Evolutionary conservation across 2,329 filamentous ascomycete genomes (phyloP), one percentile per base, ranked within the genome.

Genomic region (Dactylella cylindrospora): DNA sequence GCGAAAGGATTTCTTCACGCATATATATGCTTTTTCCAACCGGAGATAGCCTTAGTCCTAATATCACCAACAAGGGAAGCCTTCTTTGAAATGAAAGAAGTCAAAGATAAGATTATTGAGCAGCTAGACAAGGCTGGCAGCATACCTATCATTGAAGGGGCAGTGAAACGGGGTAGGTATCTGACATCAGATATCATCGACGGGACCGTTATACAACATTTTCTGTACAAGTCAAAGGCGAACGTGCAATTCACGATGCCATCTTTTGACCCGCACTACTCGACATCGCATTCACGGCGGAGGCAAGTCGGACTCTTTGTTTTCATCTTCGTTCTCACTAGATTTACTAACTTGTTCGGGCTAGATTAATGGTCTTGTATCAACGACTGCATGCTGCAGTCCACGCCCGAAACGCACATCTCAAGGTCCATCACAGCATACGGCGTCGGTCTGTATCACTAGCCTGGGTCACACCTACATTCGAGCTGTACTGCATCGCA

Each of bases 181-280:
- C 77, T 76, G 20, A 80, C 85, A 55, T 80, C 82, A 12, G 85
- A 93, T 59, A 84, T 98, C 57, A 80, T 90, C 1, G 87, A 52
- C 0, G 87, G 86, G 19, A 87, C 85, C 12, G 84, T 86, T 25
- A 76, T 97, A 46, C 84, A 86, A 67, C 93, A 98, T 76, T 98
- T 97, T 70, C 75, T 98, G 13, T 98, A 95, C 78, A 98, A 97
- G 74, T 95, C 88, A 12, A 82, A 88, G 60, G 84, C 85, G 15
- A 95, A 98, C 68, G 93, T 98, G 22, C 94, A 98, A 72, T 98
- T 96, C 73, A 86, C 83, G 67, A 95, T 95, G 88, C 86, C 90
- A 1, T 84, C 87, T 0, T 85, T 89, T 62, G 78, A 82, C 7
- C 85, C 88, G 0, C 76, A 84, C 53, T 93, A 93, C 69, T 73